Conservation (phyloP, 2,329 filamentous ascomycete species). For the Rutstroemia sp. region DNA sequence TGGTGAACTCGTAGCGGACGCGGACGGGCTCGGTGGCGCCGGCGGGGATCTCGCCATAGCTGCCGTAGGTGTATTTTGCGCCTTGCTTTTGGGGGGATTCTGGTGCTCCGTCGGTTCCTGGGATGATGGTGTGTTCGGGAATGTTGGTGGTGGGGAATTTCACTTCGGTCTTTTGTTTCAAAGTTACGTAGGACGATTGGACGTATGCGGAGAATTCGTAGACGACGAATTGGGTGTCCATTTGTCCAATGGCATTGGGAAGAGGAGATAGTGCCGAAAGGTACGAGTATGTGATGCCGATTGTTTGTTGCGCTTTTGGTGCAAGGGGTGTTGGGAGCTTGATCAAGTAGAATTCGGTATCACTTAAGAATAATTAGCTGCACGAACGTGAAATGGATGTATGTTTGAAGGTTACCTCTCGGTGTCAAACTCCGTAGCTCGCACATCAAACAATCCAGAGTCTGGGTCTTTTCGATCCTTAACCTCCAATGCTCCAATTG, state of each 20-base stretch:
- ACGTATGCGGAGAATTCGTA: conserved; percentile 83
- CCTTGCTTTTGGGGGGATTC: conserved; percentile 74
- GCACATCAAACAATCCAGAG: conserved; percentile 59
- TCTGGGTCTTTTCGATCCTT: conserved; percentile 79
- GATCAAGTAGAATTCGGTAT: conserved; percentile 77
- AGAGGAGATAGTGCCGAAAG: conserved; percentile 74
- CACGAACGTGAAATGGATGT: neutral
- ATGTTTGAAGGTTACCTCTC: conserved; percentile 41
- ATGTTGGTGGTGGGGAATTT: conserved; percentile 75
- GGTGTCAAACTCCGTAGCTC: conserved; percentile 57
- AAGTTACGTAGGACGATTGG: conserved; percentile 74
- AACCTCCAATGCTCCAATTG: conserved; percentile 80
- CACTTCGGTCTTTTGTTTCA: conserved; percentile 95
- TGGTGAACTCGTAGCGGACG: conserved; percentile 92
- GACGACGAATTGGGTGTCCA: conserved; percentile 76
- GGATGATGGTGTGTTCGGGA: conserved; percentile 76
- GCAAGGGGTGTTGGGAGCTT: conserved; percentile 68
- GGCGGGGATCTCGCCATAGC: conserved; percentile 76
- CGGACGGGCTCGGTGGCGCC: conserved; percentile 64
- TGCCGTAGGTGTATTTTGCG: conserved; percentile 79
- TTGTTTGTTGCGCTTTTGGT: conserved; percentile 70
- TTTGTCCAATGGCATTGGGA: conserved; percentile 75
- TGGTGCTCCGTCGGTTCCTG: conserved; percentile 48
- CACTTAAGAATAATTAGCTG: conserved; percentile 38
- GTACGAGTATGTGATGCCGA: conserved; percentile 79